These are phyloP conservation scores for Penicillium sp. DNA, from an alignment of 2,329 filamentous ascomycete species.

Conservation along the genomic window DNA sequence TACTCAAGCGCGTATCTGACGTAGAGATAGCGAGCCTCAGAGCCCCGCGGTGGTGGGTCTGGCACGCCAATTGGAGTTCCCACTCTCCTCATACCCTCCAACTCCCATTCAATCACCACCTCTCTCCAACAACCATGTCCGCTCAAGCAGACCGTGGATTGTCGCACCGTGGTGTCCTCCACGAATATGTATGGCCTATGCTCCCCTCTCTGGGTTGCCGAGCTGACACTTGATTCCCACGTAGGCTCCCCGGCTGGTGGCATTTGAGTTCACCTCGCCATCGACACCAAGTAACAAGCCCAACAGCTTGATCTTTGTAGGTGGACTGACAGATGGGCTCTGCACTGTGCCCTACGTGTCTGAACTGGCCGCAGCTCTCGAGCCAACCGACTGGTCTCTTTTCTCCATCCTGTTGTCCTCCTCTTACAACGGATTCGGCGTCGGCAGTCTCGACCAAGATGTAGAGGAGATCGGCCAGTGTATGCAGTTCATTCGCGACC, in stretches of 20 bases:
- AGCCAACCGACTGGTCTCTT: constrained; percentile 52
- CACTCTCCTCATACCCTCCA: constrained; percentile 2
- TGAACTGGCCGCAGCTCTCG: constrained; percentile 49
- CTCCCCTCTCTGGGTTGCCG: neutral
- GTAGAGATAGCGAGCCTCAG: too few species aligned
- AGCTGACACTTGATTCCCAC: neutral
- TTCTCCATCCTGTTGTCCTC: constrained; percentile 53
- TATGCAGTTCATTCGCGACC: constrained; percentile 50
- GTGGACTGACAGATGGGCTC: constrained; percentile 58
- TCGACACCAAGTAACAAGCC: constrained; percentile 29
- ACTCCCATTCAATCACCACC: neutral
- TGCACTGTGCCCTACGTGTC: constrained; percentile 55
- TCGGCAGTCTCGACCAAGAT: constrained; percentile 53
- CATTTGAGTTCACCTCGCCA: constrained; percentile 41
- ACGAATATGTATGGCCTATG: constrained; percentile 35
- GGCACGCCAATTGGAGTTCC: constrained; percentile 13
- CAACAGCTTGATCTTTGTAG: constrained; percentile 57
- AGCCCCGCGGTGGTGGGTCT: constrained; percentile 16
- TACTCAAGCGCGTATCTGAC: too few species aligned
- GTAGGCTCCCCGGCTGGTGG: constrained; percentile 40
- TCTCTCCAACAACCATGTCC: constrained; percentile 6
- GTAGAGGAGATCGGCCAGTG: constrained; percentile 53
- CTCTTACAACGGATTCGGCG: constrained; percentile 56
- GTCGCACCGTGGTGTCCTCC: constrained; percentile 33
- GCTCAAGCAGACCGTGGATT: constrained; percentile 12